Evolutionary conservation across 257 asterid species (phyloP).

Genomic region (Mentha longifolia): DNA sequence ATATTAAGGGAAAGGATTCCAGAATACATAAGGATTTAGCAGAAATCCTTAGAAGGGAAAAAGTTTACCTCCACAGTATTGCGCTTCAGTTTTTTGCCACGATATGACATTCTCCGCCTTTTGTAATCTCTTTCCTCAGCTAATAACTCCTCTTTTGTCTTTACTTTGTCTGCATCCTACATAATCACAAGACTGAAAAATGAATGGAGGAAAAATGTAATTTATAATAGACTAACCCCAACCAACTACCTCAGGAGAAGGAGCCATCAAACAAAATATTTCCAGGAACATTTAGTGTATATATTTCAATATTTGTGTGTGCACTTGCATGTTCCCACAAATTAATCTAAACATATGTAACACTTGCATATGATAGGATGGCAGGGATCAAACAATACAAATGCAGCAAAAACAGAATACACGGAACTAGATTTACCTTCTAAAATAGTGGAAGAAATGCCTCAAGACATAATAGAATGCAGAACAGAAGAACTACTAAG

Average conservation of each 20-base stretch:
- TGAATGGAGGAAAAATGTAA: constrained; percentile 2
- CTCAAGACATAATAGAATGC: constrained; percentile 1
- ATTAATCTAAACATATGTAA: too few species aligned
- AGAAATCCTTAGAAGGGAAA: not conserved
- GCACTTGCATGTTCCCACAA: too few species aligned
- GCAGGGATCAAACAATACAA: not conserved
- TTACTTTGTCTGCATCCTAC: constrained; percentile 62
- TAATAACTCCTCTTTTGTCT: constrained; percentile 86
- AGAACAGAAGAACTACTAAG: constrained; percentile 26
- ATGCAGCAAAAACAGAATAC: constrained; percentile 1
- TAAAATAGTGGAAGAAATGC: constrained; percentile 5
- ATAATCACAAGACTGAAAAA: constrained; percentile 25
- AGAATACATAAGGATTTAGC: not conserved
- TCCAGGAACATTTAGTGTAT: not conserved
- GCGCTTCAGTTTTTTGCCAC: constrained; percentile 88
- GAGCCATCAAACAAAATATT: not conserved
- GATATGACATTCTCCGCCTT: constrained; percentile 93
- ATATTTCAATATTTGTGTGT: too few species aligned
- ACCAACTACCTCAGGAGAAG: constrained; percentile 10
- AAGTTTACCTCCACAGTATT: constrained; percentile 63
- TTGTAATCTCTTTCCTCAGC: constrained; percentile 99
- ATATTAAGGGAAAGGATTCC: constrained; percentile 3
- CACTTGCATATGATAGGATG: not conserved
- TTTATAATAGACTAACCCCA: constrained; percentile 18
- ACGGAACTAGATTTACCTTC: not conserved